Conservation (phyloP, 1,139 yeast species). For the Magnusiomyces paraingens region DNA sequence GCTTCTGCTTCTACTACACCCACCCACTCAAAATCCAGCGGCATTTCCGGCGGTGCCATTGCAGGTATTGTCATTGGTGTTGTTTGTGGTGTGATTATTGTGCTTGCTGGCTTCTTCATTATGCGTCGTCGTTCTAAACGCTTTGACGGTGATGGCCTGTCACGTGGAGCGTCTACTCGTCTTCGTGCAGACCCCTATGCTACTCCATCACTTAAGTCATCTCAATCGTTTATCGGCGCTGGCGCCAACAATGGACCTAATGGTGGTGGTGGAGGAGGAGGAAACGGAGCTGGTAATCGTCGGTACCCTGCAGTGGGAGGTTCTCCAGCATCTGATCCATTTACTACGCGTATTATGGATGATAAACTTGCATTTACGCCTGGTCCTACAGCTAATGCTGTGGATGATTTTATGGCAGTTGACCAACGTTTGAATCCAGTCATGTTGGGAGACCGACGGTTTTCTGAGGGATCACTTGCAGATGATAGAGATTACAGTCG, state of each 20-base stretch:
- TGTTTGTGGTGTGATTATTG: slow-evolving; percentile 34
- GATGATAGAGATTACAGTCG: slow-evolving; percentile 74
- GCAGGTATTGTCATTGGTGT: slow-evolving; percentile 32
- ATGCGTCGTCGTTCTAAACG: slow-evolving; percentile 41
- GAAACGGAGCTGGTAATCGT: slow-evolving; percentile 16
- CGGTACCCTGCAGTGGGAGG: slow-evolving; percentile 18
- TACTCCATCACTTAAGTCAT: not conserved
- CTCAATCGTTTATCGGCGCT: not conserved
- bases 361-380: slow-evolving; percentile 13
- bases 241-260: not conserved
- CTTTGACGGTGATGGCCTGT: slow-evolving; percentile 37
- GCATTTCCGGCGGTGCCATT: slow-evolving; percentile 29
- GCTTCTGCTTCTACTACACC: slow-evolving; percentile 8
- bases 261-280: not conserved
- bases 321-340: slow-evolving; percentile 4
- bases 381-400: slow-evolving; percentile 3
- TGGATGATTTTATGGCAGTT: slow-evolving; percentile 49
- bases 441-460: slow-evolving; percentile 66
- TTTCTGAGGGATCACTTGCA: slow-evolving; percentile 69
- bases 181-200: slow-evolving; percentile 28
- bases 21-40: slow-evolving; percentile 8
- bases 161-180: slow-evolving; percentile 18
- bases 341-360: slow-evolving; percentile 8
- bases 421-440: slow-evolving; percentile 65
- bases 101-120: slow-evolving; percentile 44